Evolutionary conservation across 306 rosid genomes (phyloP).

Genomic region (Quercus bicolor): DNA sequence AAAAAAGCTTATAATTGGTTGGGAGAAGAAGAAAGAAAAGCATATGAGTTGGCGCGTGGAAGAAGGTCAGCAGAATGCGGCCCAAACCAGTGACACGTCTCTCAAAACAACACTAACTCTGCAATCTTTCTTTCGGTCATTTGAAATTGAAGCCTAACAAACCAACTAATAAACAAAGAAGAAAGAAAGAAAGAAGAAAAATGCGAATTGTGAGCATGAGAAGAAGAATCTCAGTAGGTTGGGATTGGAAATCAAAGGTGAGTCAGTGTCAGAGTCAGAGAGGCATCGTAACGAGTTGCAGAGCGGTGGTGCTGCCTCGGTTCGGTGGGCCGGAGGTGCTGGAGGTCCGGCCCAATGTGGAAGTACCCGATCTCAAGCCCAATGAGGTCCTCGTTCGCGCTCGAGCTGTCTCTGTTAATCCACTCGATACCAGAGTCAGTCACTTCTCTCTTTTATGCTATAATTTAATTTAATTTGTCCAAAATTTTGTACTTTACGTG

Average conservation of each 20-base stretch:
- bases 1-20: too few relatives aligned
- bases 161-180: too few relatives aligned
- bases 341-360: conserved; percentile 44
- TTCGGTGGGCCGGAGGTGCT: conserved; percentile 82
- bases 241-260: too few relatives aligned
- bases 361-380: conserved; percentile 61
- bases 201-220: too few relatives aligned
- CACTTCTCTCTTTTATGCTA: background rate
- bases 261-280: conserved; percentile 13
- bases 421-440: conserved; percentile 79
- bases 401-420: conserved; percentile 82
- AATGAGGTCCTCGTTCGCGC: conserved; percentile 50
- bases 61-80: too few relatives aligned
- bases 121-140: too few relatives aligned
- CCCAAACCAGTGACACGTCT: too few relatives aligned
- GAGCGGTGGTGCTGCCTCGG: conserved; percentile 67
- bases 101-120: too few relatives aligned
- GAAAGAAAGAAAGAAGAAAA: too few relatives aligned
- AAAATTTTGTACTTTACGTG: background rate
- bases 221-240: background rate
- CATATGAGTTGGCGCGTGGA: too few relatives aligned
- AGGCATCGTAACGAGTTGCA: conserved; percentile 47
- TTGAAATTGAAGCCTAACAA: too few relatives aligned
- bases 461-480: background rate
- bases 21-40: too few relatives aligned